Percentiles rank a stretch among this genome's conserved stretches.
phyloP scores from a whole-genome alignment of 1,139 yeast genomes.

The Kurtzmaniella quercitrusa region DNA sequence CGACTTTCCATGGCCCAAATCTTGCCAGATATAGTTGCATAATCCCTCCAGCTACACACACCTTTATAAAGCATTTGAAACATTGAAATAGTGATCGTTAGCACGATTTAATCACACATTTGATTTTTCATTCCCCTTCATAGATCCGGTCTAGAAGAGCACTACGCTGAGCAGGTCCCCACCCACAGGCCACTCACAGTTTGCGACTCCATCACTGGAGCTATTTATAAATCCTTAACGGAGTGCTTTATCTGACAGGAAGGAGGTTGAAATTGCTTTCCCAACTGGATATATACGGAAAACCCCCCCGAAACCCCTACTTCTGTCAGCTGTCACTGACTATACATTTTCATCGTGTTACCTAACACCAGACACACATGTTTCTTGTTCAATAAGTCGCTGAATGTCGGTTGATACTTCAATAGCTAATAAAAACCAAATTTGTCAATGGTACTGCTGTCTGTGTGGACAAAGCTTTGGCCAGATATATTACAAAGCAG shows the following conservation, averaged over 20 bases:
- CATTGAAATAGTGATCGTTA: not conserved
- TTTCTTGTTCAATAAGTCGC: not conserved
- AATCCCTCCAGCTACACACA: not conserved
- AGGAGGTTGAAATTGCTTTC: not conserved
- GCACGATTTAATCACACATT: not conserved
- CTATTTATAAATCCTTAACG: not conserved
- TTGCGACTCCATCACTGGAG: not conserved
- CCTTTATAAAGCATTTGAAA: not conserved
- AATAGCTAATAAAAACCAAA: slow-evolving; percentile 25
- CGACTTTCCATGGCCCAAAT: not conserved
- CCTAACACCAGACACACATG: too few relatives aligned
- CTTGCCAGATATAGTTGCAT: not conserved
- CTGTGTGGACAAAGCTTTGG: slow-evolving; percentile 51
- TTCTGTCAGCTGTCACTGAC: too few relatives aligned
- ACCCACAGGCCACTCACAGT: not conserved
- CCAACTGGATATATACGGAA: not conserved
- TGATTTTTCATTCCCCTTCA: not conserved
- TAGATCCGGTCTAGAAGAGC: not conserved
- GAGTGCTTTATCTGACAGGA: too few relatives aligned
- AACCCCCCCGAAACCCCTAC: too few relatives aligned
- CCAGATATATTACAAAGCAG: slow-evolving; percentile 26
- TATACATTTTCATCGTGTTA: too few relatives aligned
- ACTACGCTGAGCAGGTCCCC: not conserved
- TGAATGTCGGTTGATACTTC: not conserved
- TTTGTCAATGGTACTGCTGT: slow-evolving; percentile 53